These are phyloP conservation scores for Linnemannia zychae DNA, from an alignment of 192 early-diverging fungal species.

Conservation along the genomic window DNA sequence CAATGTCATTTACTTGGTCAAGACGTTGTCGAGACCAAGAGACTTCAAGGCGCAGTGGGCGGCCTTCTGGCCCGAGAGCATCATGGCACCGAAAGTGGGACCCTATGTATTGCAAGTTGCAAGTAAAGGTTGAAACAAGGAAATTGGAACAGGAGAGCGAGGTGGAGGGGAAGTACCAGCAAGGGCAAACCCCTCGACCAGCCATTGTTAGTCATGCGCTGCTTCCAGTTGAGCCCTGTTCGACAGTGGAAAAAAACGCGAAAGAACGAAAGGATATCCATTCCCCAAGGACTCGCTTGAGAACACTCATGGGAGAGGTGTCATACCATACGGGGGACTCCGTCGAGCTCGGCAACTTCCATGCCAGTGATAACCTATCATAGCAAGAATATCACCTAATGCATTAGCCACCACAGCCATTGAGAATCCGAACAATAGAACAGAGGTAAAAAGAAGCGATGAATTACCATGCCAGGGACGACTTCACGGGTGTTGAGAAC, in stretches of 20 bases:
- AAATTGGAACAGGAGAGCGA: background rate
- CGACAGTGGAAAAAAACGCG: background rate
- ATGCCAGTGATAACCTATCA: conserved; percentile 65
- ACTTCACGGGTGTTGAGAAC: conserved; percentile 77
- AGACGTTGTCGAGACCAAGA: conserved; percentile 52
- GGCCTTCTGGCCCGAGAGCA: conserved; percentile 77
- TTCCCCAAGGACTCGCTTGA: background rate
- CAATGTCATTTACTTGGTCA: conserved; percentile 9
- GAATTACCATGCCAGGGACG: conserved; percentile 73
- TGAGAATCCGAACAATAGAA: background rate
- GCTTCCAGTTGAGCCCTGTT: background rate
- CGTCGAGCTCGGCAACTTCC: conserved; percentile 80
- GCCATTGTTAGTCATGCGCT: background rate
- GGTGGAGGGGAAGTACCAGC: background rate
- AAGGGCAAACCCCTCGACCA: conserved; percentile 5
- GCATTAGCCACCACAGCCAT: background rate
- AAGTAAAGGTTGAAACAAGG: background rate
- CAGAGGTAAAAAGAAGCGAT: background rate
- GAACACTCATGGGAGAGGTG: background rate
- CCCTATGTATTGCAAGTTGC: conserved; percentile 40
- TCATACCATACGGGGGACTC: conserved; percentile 76
- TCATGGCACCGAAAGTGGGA: conserved; percentile 71
- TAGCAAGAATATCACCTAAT: background rate
- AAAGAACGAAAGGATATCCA: background rate
- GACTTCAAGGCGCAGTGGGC: conserved; percentile 70